Percentiles rank a stretch among this genome's conserved stretches.
phyloP scores from a whole-genome alignment of 495 filamentous ascomycete genomes.

The Talaromyces stipitatus region DNA sequence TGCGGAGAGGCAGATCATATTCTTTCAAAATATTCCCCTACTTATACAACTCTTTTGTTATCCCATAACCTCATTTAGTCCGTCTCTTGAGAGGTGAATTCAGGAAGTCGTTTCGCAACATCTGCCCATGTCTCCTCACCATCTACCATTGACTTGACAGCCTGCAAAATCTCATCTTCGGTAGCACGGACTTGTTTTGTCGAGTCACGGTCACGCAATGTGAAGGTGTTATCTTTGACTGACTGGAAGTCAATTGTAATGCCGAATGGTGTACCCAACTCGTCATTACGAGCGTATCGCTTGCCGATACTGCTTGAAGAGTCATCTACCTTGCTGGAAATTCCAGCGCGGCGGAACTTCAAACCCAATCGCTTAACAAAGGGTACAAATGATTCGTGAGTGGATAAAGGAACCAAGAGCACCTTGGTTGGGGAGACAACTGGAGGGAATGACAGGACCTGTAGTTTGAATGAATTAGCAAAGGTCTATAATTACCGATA shows the following conservation, averaged over 20 bases:
- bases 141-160: constrained; percentile 51
- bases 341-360: constrained; percentile 48
- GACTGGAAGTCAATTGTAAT: constrained; percentile 67
- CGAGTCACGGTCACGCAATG: constrained; percentile 59
- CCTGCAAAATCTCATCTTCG: constrained; percentile 58
- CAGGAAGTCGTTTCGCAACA: constrained; percentile 51
- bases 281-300: constrained; percentile 58
- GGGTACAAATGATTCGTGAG: constrained; percentile 49
- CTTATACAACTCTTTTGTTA: neutral
- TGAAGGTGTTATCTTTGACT: constrained; percentile 58
- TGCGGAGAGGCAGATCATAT: neutral
- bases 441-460: constrained; percentile 63
- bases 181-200: constrained; percentile 60
- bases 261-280: constrained; percentile 59
- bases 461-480: constrained; percentile 2
- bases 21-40: neutral
- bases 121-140: constrained; percentile 61
- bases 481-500: neutral
- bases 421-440: constrained; percentile 62
- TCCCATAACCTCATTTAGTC: constrained; percentile 30
- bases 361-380: constrained; percentile 42
- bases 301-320: constrained; percentile 63
- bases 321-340: constrained; percentile 59
- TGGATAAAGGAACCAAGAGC: constrained; percentile 58
- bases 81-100: constrained; percentile 61